Evolutionary conservation across 148 eudicot species (phyloP), one percentile per base, ranked within the genome.

Genomic region (Vaccinium myrtillus): DNA sequence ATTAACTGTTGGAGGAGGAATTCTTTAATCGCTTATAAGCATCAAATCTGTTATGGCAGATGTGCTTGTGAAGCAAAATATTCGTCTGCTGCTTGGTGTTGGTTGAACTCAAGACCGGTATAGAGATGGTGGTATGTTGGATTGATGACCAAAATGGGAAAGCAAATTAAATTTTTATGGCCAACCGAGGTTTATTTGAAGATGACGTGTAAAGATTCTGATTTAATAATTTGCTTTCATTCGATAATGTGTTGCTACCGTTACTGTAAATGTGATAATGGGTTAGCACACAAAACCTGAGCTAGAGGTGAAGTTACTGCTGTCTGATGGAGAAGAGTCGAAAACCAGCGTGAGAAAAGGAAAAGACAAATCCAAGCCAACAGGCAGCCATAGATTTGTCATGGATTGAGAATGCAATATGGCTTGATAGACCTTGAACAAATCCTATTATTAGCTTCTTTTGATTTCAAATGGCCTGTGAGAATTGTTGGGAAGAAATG

Each of bases 241-340:
- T 25, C 43, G 10, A 51, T 51, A 25, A 53, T 50, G 56, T 32
- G 39, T 14, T n/a, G 21, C 53, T 48, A 75, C 27, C 10, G n/a
- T 4, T 70, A 30, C 21, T 73, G 49, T 36, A 74, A 39, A 16
- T 7, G 12, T 74, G 50, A 19, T 74, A 49, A 74, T 49, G 30
- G 54, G 21, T 76, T 76, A 27, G 55, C 0, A 32, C 50, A 76
- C 56, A 76, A 21, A 46, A 49, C 53, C 79, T 77, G 36, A 21
- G 55, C 48, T n/a, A 15, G 50, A n/a, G 56, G 56, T n/a, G 32
- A 77, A 77, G 79, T 76, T 76, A 49, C 50, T 75, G 79, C 16
- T 50, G 79, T 77, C 77, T 75, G 77, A 74, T 76, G 79, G 27
- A 76, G 55, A 23, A 0, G 4, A 76, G 3, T n/a, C 21, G 18